Evolutionary conservation across 129 eudicot species (phyloP).

Genomic region (Flaveria linearis): DNA sequence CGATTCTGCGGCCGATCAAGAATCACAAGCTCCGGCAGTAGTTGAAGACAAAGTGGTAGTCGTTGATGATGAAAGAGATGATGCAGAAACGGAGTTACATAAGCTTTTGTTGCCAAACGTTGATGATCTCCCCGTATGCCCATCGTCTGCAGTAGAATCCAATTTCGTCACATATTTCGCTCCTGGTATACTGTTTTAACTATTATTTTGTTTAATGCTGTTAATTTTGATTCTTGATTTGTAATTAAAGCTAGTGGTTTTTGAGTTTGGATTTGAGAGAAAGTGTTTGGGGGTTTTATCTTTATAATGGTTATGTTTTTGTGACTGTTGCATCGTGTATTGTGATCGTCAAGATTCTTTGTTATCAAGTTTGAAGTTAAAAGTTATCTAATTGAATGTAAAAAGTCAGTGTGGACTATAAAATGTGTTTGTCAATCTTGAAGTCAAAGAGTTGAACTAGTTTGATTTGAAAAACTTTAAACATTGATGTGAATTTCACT

Average conservation of each 20-base stretch:
- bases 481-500: not conserved
- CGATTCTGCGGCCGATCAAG: conserved; percentile 22
- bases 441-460: conserved; percentile 13
- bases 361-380: not conserved
- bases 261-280: not conserved
- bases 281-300: not conserved
- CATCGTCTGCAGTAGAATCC: conserved; percentile 65
- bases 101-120: conserved; percentile 60
- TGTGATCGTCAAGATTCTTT: not conserved
- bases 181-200: conserved; percentile 49
- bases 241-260: not conserved
- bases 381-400: not conserved
- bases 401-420: conserved; percentile 12
- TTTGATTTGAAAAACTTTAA: conserved; percentile 1
- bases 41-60: conserved; percentile 1
- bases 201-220: not conserved
- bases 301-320: not conserved
- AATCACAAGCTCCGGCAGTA: conserved; percentile 8
- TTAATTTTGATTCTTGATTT: too few relatives aligned
- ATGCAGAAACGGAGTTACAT: conserved; percentile 42
- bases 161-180: conserved; percentile 72
- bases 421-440: not conserved
- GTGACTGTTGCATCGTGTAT: not conserved
- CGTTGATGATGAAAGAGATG: conserved; percentile 31
- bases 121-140: conserved; percentile 56